Base-by-base conservation (phyloP, 176 grass and related monocot species). In the Musa acuminata region DNA sequence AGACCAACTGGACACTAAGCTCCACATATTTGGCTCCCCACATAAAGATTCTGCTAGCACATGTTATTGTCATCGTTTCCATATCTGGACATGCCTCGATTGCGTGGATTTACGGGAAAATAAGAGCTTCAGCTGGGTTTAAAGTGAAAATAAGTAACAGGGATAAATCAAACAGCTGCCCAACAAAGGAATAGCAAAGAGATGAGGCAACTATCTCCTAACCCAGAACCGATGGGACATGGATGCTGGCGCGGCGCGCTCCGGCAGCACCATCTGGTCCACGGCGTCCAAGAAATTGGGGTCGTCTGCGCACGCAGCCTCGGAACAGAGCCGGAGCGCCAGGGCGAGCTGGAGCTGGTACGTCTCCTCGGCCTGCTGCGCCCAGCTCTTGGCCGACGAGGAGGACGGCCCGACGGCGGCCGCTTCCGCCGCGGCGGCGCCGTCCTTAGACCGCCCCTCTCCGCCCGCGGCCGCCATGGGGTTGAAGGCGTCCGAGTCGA, bases 311-410 rank as follows among this genome's bases (percentile, higher is more conserved):
- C 80, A 87, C 1, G 86, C 75, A 0, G 95, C 82, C 53, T 99
- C 95, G 27, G 90, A 85, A 75, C 95, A 94, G 67, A 99, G 95
- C 68, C 90, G 88, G 13, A 99, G 88, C 17, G 95, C 95, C 57
- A 99, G 86, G 2, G 90, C 88, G 14, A 93, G 90, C 84, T 99
- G 95, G 54, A 99, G 85, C 72, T 94, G 95, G 86, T 99, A 99
- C 49, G 95, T 94, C 78, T 98, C 95, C 86, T 93, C 90, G 1
- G 90, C 95, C 88, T 99, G 95, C 85, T 93, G 95, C 24, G 95
- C 90, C 95, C 95, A 94, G 86, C 90, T 99, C 86, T 94, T 94
- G 77, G 78, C 71, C 53, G 84, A 50, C n/a, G 89, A 86, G 5
- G 90, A 80, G 52, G 80, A 79, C 62, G 82, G 54, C 25, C 51